A percentile compares a stretch with the other conserved stretches of the same genome.
Evolutionary conservation across 768 basidiomycete species (phyloP).

Genomic region (Tricholoma saponaceum): DNA sequence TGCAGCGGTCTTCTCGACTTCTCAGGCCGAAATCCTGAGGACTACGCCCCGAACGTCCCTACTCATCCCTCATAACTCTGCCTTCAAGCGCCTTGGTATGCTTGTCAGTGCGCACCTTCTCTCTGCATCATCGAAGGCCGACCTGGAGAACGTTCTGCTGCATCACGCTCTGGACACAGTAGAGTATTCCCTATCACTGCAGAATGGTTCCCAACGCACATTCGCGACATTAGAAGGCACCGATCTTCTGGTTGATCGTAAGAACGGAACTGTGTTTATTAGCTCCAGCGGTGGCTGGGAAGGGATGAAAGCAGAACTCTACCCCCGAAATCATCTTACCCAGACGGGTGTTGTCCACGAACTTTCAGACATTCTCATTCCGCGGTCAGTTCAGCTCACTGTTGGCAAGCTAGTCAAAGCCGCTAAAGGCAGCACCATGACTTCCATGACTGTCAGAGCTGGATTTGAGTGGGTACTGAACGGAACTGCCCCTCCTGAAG

Average conservation of each 20-base stretch:
- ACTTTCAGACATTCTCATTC: slow-evolving; percentile 80
- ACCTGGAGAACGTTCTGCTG: slow-evolving; percentile 79
- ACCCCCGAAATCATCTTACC: slow-evolving; percentile 69
- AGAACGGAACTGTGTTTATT: slow-evolving; percentile 49
- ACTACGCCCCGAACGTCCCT: slow-evolving; percentile 69
- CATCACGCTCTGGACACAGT: slow-evolving; percentile 82
- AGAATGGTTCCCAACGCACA: slow-evolving; percentile 63
- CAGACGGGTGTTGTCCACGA: slow-evolving; percentile 90
- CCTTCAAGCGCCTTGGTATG: slow-evolving; percentile 79
- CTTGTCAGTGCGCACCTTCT: slow-evolving; percentile 87
- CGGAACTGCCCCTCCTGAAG: slow-evolving; percentile 74
- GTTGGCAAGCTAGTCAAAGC: slow-evolving; percentile 89
- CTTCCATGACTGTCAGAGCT: slow-evolving; percentile 74
- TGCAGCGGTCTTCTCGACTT: slow-evolving; percentile 84
- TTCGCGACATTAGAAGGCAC: slow-evolving; percentile 85
- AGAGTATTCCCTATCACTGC: slow-evolving; percentile 61
- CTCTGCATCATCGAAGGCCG: slow-evolving; percentile 68
- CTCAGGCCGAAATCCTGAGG: slow-evolving; percentile 67
- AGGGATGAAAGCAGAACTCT: slow-evolving; percentile 58
- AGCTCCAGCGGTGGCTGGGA: slow-evolving; percentile 77
- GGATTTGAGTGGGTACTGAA: slow-evolving; percentile 91
- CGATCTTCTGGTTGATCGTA: slow-evolving; percentile 66
- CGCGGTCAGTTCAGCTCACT: slow-evolving; percentile 81
- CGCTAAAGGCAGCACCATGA: slow-evolving; percentile 87
- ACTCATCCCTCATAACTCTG: slow-evolving; percentile 86